Conservation (phyloP, 805 yeast genomes). For the Myxozyma monticola region DNA sequence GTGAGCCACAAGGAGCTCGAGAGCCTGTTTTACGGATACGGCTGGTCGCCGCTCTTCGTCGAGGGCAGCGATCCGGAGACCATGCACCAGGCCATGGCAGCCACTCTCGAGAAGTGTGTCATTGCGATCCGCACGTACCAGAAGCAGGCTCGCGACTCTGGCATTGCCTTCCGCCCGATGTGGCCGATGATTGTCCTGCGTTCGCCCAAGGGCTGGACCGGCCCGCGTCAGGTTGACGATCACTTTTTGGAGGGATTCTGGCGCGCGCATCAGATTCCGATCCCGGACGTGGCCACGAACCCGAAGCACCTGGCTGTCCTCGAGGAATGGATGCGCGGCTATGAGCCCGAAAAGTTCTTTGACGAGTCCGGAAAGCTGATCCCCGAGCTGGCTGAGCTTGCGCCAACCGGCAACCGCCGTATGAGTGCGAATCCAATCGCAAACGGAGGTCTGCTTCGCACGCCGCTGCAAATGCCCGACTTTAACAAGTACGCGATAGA, state of each 20-base stretch:
- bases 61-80: constrained; percentile 18
- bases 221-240: constrained; percentile 29
- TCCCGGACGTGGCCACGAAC: constrained; percentile 29
- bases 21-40: constrained; percentile 30
- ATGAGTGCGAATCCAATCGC: too few relatives aligned
- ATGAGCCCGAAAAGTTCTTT: constrained; percentile 22
- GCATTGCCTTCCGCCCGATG: constrained; percentile 27
- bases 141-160: constrained; percentile 27
- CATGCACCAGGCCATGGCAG: constrained; percentile 27
- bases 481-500: constrained; percentile 27
- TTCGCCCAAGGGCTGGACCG: constrained; percentile 31
- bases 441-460: constrained; percentile 30
- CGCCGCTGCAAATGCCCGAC: constrained; percentile 28
- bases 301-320: constrained; percentile 23
- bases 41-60: constrained; percentile 29
- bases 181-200: constrained; percentile 33
- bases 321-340: constrained; percentile 27
- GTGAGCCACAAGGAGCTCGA: constrained; percentile 29
- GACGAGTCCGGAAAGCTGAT: constrained; percentile 24
- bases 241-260: constrained; percentile 30
- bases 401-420: constrained; percentile 23
- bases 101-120: constrained; percentile 29
- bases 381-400: constrained; percentile 18
- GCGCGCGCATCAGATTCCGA: constrained; percentile 33
- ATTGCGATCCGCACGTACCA: constrained; percentile 26